phyloP scores from a whole-genome alignment of 371 early-diverging fungal species.

The Amoeboaphelidium protococcarum region DNA sequence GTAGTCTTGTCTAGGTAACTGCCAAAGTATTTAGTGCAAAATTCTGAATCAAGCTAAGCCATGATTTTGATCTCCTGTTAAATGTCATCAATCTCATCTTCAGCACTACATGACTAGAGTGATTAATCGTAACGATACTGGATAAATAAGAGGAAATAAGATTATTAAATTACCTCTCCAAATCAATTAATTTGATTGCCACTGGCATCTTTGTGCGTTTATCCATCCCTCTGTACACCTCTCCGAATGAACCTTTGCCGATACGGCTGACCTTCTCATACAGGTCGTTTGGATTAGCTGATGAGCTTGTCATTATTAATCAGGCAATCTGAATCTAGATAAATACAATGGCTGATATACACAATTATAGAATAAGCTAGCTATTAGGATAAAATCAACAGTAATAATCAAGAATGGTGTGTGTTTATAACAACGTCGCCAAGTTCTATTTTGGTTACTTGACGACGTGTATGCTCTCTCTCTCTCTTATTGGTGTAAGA shows the following conservation, averaged over 20 bases:
- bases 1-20: constrained; percentile 66
- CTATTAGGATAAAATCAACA: too few relatives aligned
- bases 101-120: too few relatives aligned
- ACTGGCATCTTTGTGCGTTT: constrained; percentile 42
- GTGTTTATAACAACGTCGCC: too few relatives aligned
- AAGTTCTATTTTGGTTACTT: too few relatives aligned
- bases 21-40: constrained; percentile 80
- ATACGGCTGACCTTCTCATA: background rate
- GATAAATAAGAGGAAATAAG: too few relatives aligned
- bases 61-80: constrained; percentile 74
- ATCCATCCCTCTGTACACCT: constrained; percentile 70
- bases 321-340: background rate
- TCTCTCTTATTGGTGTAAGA: too few relatives aligned
- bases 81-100: constrained; percentile 86
- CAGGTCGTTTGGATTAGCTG: background rate
- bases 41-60: constrained; percentile 55
- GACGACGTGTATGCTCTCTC: too few relatives aligned
- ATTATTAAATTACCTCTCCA: too few relatives aligned
- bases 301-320: background rate
- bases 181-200: constrained; percentile 56
- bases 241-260: constrained; percentile 59
- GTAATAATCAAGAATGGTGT: too few relatives aligned
- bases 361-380: too few relatives aligned
- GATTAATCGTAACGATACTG: too few relatives aligned
- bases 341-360: too few relatives aligned